These are phyloP conservation scores for Paramecium biaurelia DNA, from an alignment of 73 alveolate genomes.

Conservation along the genomic window DNA sequence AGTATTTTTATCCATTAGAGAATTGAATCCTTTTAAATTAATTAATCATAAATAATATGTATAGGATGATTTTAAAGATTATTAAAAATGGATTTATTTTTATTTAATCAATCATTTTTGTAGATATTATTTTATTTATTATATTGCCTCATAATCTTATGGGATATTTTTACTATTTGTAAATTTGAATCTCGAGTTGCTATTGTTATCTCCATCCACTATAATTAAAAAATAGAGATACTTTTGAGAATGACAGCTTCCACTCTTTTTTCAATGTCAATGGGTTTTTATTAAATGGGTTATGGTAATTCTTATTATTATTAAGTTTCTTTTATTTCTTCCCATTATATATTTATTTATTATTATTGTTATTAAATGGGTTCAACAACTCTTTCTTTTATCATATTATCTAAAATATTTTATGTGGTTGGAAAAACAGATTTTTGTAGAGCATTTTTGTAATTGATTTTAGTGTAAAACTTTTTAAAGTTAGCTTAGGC, in stretches of 20 bases:
- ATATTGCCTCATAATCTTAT: slow-evolving; percentile 19
- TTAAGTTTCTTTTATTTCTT: background rate
- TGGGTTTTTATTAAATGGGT: background rate
- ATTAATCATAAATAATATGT: no score
- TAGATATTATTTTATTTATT: background rate
- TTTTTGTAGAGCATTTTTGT: slow-evolving; percentile 49
- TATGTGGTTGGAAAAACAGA: slow-evolving; percentile 56
- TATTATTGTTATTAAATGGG: background rate
- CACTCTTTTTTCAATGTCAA: slow-evolving; percentile 2
- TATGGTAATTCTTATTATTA: background rate
- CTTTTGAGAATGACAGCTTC: slow-evolving; percentile 38
- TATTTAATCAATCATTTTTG: background rate
- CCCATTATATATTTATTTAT: background rate
- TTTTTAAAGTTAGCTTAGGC: slow-evolving; percentile 51
- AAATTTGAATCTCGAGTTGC: slow-evolving; percentile 33
- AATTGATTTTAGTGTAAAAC: slow-evolving; percentile 36
- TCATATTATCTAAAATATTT: slow-evolving; percentile 32
- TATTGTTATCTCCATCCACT: slow-evolving; percentile 31
- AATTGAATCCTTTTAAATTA: no score
- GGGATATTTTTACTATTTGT: slow-evolving; percentile 1
- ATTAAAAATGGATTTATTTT: background rate
- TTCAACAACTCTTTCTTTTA: slow-evolving; percentile 35
- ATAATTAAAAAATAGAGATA: background rate
- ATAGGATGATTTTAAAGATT: background rate
- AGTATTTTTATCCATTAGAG: no score